Evolutionary conservation across 2,329 filamentous ascomycete species (phyloP), one percentile per base, ranked within the genome.

Genomic region (Fusarium sp.): DNA sequence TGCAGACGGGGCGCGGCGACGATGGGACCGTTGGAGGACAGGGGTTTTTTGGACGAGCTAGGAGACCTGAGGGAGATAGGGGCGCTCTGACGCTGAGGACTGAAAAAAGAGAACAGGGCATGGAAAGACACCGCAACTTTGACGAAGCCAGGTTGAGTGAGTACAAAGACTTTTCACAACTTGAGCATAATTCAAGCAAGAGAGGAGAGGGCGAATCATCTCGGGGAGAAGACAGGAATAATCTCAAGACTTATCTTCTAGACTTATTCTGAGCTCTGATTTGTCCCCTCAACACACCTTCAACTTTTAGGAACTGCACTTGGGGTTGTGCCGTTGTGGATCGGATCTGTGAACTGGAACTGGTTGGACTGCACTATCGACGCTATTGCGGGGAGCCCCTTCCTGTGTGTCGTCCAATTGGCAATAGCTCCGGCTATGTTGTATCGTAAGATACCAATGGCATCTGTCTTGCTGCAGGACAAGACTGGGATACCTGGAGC

Each of bases 1-100:
- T 78, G 77, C 77, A 79, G 76, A 58, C 49, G 71, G 53, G 63
- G 60, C 67, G 65, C 53, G 47, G 56, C 53, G 53, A 39, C 35
- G 59, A 72, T 58, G 71, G 71, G 59, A 72, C 67, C 63, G 64
- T 74, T 73, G 59, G 41, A 69, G 52, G 54, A 53, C 63, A 60
- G 55, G 62, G 71, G 62, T 13, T 22, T 22, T 17, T 36, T 56
- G 39, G 45, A 39, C 38, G 15, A 59, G 55, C 68, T 69, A 73
- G 57, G 49, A 25, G 53, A 65, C 54, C 70, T 70, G 62, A 71
- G 65, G 64, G 71, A 65, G 64, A 71, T 68, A 72, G 64, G 68
- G 64, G 68, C 61, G 59, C 55, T 71, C 68, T 68, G 67, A 62
- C 58, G 27, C 36, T 61, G 53, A 52, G 44, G 41, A 49, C 52